phyloP scores from a whole-genome alignment of 352 stramenopile genomes.

The Thalassiosira sp. region DNA sequence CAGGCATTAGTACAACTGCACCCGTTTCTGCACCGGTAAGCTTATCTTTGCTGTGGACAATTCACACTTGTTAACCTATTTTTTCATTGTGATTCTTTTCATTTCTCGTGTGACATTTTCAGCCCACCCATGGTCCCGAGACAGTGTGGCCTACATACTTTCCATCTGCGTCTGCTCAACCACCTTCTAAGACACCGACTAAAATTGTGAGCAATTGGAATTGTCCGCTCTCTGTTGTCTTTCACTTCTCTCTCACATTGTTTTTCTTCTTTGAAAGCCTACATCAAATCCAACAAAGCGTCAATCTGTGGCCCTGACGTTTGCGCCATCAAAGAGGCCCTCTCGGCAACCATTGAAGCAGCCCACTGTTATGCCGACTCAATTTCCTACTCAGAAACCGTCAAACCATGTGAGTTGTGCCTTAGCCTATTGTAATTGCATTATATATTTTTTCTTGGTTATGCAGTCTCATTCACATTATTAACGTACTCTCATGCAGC shows the following conservation, averaged over 20 bases:
- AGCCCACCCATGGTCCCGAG: not conserved
- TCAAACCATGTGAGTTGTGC: not conserved
- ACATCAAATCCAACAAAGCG: not conserved
- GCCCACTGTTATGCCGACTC: too few species aligned
- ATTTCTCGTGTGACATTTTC: not conserved
- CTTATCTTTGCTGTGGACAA: too few species aligned
- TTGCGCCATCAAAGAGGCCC: not conserved
- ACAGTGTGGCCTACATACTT: constrained; percentile 7
- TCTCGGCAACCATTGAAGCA: too few species aligned
- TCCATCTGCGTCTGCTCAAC: not conserved
- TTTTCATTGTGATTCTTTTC: not conserved
- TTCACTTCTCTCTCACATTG: not conserved
- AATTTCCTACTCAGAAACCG: not conserved
- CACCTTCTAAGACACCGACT: not conserved
- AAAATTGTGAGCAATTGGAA: not conserved
- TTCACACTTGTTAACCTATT: not conserved
- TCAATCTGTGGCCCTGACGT: not conserved
- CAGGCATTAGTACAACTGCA: not conserved
- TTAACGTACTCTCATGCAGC: too few species aligned
- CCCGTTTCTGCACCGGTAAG: not conserved
- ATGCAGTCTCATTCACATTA: too few species aligned
- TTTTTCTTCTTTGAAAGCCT: not conserved
- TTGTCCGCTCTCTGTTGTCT: not conserved
- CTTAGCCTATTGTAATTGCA: not conserved
- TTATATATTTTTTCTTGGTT: not conserved